Conservation (phyloP, 1,284 basidiomycete species). For the Exobasidium rhododendri region DNA sequence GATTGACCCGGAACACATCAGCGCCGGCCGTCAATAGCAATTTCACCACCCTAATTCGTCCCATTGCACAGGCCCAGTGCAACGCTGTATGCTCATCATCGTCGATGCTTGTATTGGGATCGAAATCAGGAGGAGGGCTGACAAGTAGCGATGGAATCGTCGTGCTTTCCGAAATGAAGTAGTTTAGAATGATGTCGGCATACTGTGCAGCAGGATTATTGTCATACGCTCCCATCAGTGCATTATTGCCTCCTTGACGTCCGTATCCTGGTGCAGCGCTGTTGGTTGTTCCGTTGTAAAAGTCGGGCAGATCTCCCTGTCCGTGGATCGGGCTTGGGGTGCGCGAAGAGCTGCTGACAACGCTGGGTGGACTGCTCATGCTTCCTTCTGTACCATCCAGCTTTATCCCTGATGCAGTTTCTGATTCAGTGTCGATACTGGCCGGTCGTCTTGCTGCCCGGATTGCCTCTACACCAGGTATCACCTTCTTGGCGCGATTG, state of each 20-base stretch:
- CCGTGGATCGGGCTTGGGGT: conserved; percentile 71
- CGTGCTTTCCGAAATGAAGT: conserved; percentile 96
- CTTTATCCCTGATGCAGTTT: conserved; percentile 29
- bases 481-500: conserved; percentile 42
- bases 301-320: conserved; percentile 27
- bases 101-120: conserved; percentile 94
- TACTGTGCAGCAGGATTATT: conserved; percentile 59
- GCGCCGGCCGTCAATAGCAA: conserved; percentile 89
- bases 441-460: conserved; percentile 34
- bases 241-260: conserved; percentile 18
- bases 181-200: conserved; percentile 94
- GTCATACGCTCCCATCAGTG: neutral
- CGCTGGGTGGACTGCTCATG: conserved; percentile 79
- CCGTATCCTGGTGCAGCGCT: conserved; percentile 15
- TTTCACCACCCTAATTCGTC: conserved; percentile 92
- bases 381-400: conserved; percentile 60
- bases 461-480: conserved; percentile 34
- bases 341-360: conserved; percentile 76
- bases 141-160: conserved; percentile 86
- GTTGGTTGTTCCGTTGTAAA: conserved; percentile 19
- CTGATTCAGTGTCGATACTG: conserved; percentile 50
- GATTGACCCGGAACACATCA: conserved; percentile 95
- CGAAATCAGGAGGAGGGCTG: conserved; percentile 84
- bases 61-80: conserved; percentile 99
- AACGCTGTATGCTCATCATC: conserved; percentile 96